A percentile compares a stretch with the other conserved stretches of the same genome.
phyloP scores from a whole-genome alignment of 139 green algal genomes.

The Gonium pectorale region DNA sequence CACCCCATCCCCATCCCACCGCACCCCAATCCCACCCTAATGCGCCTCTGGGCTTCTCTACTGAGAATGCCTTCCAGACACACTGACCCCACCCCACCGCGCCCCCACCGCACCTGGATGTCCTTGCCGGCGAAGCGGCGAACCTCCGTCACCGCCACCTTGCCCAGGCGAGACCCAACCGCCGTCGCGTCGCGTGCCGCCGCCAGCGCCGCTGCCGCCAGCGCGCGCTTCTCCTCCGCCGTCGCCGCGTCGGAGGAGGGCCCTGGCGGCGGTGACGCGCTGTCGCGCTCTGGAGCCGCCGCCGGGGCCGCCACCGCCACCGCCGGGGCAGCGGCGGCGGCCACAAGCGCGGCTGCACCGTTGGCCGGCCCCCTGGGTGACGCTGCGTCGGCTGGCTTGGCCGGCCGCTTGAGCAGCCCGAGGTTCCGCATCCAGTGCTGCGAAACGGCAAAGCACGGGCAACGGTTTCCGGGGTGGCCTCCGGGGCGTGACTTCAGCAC shows the following conservation, averaged over 20 bases:
- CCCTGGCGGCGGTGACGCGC: conserved; percentile 20
- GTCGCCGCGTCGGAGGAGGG: conserved; percentile 44
- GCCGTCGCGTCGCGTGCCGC: conserved; percentile 1
- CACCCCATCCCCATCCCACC: no score
- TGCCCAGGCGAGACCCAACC: conserved; percentile 43
- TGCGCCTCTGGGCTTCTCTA: no score
- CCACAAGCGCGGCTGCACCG: background rate
- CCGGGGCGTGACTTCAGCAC: no score
- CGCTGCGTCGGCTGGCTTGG: background rate
- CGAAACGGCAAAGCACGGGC: background rate
- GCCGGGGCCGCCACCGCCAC: background rate
- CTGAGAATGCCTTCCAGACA: no score
- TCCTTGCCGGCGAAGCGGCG: conserved; percentile 87
- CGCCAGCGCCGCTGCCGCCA: conserved; percentile 13
- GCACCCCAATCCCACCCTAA: no score
- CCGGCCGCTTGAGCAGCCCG: conserved; percentile 36
- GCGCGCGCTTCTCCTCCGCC: background rate
- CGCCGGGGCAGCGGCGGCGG: background rate
- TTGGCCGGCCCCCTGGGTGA: background rate
- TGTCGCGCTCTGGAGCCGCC: background rate
- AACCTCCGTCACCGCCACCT: conserved; percentile 63
- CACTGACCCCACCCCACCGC: background rate
- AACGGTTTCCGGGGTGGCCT: no score
- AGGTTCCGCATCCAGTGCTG: conserved; percentile 69
- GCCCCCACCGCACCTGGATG: conserved; percentile 64